Evolutionary conservation across 768 basidiomycete genomes (phyloP).

Genomic region (Hysterangium stoloniferum): DNA sequence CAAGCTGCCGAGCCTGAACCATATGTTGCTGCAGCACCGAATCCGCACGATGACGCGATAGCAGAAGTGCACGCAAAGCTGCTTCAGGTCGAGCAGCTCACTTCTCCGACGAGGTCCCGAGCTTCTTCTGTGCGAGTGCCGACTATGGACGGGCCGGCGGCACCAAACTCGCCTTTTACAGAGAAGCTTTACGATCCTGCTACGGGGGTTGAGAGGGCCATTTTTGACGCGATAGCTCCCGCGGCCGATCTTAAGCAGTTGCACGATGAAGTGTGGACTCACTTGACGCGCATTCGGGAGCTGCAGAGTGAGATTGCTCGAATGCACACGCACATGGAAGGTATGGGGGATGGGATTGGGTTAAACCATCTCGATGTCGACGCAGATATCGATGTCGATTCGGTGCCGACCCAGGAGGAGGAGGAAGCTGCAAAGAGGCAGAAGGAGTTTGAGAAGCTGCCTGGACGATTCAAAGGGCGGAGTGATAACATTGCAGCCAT

Average conservation of each 20-base stretch:
- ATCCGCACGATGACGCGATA: conserved; percentile 60
- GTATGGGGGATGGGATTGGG: conserved; percentile 34
- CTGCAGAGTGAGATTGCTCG: conserved; percentile 64
- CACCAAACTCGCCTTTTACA: not conserved
- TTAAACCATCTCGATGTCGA: conserved; percentile 12
- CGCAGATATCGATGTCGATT: conserved; percentile 33
- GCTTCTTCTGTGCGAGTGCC: not conserved
- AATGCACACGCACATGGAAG: conserved; percentile 73
- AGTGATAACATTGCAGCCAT: conserved; percentile 63
- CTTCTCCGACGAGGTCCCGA: conserved; percentile 12
- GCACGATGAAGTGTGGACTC: conserved; percentile 56
- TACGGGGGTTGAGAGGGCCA: conserved; percentile 36
- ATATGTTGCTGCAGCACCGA: conserved; percentile 19
- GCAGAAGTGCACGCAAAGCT: conserved; percentile 38
- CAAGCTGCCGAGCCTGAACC: not conserved
- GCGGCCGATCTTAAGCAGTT: conserved; percentile 16
- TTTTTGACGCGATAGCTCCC: conserved; percentile 20
- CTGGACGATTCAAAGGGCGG: conserved; percentile 60
- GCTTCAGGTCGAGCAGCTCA: conserved; percentile 12
- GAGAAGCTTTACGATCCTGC: conserved; percentile 40
- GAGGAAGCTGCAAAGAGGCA: conserved; percentile 40
- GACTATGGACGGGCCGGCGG: conserved; percentile 16
- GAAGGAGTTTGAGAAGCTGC: conserved; percentile 59
- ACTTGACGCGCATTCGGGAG: conserved; percentile 60
- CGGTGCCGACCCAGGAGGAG: conserved; percentile 40